Base-by-base conservation (phyloP, 495 filamentous ascomycete species). In the Durotheca rogersii region DNA sequence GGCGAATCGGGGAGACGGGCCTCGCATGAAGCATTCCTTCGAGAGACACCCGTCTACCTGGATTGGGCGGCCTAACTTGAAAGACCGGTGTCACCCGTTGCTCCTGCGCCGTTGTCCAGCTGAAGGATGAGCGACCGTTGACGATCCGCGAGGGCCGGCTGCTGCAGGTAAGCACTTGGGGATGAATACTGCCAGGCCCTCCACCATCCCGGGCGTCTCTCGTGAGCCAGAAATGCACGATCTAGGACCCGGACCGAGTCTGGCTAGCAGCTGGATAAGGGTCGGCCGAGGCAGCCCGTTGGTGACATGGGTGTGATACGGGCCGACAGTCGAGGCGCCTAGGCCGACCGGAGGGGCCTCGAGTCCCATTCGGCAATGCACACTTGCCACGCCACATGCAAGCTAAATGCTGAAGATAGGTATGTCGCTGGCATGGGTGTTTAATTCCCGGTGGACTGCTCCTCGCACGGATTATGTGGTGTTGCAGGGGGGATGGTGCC, bases 221-320 rank as follows among this genome's bases (percentile, higher is more conserved):
- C 23, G 23, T 9, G 9, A 27, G 9, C 23, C 9, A 27, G 23
- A 9, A 21, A 44, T 41, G 41, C 36, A 47, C 20, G 20, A 47
- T 34, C 14, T 44, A 32, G 19, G 17, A 31, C 48, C n/a, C 54
- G 54, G 54, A 20, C 54, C 48, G 54, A 52, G 48, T 41, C 9
- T 11, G 4, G 15, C 31, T 46, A 6, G 27, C 5, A 30, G 34
- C 3, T 45, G 14, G n/a, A 40, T 4, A n/a, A n/a, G 18, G 6
- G 10, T 21, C 31, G 9, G 9, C 18, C 48, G 12, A n/a, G 23
- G 27, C 12, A 29, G 11, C 20, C 34, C 40, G 36, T 21, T 32
- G 6, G n/a, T 37, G 35, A 41, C 46, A 51, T 41, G 41, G 46
- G 38, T 25, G 41, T 47, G 35, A 20, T 43, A 32, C 53, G 53